Conservation (phyloP, 1,284 basidiomycete genomes). For the Ceratobasidium sp. region DNA sequence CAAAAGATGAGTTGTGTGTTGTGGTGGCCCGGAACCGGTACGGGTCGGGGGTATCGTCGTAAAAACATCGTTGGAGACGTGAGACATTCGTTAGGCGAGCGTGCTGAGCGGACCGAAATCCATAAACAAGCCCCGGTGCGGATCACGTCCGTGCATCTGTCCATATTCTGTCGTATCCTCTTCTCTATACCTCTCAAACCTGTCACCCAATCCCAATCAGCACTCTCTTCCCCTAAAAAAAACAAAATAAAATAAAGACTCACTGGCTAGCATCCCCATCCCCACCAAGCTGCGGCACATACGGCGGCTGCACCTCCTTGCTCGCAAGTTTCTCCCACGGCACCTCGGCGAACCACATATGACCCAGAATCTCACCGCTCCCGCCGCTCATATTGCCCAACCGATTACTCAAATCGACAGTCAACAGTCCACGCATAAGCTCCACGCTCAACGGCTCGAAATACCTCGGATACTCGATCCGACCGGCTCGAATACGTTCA, state of each 20-base stretch:
- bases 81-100: not conserved
- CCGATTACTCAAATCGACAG: slow-evolving; percentile 89
- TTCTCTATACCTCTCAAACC: slow-evolving; percentile 82
- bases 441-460: slow-evolving; percentile 89
- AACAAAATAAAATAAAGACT: slow-evolving; percentile 57
- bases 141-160: slow-evolving; percentile 23
- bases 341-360: slow-evolving; percentile 97
- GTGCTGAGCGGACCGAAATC: slow-evolving; percentile 40
- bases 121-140: slow-evolving; percentile 20
- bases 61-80: too few species aligned
- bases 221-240: not conserved
- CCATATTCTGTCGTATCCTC: slow-evolving; percentile 76
- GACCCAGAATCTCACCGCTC: slow-evolving; percentile 94
- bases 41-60: not conserved
- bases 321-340: slow-evolving; percentile 90
- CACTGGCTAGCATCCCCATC: slow-evolving; percentile 93
- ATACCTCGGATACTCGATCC: slow-evolving; percentile 87
- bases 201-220: slow-evolving; percentile 53
- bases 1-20: too few species aligned
- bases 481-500: slow-evolving; percentile 66
- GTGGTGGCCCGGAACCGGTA: not conserved
- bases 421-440: slow-evolving; percentile 90
- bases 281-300: slow-evolving; percentile 86
- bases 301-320: slow-evolving; percentile 96
- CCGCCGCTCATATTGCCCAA: slow-evolving; percentile 94